Evolutionary conservation across 306 rosid species (phyloP), one percentile per base, ranked within the genome.

Genomic region (Cicer bijugum): DNA sequence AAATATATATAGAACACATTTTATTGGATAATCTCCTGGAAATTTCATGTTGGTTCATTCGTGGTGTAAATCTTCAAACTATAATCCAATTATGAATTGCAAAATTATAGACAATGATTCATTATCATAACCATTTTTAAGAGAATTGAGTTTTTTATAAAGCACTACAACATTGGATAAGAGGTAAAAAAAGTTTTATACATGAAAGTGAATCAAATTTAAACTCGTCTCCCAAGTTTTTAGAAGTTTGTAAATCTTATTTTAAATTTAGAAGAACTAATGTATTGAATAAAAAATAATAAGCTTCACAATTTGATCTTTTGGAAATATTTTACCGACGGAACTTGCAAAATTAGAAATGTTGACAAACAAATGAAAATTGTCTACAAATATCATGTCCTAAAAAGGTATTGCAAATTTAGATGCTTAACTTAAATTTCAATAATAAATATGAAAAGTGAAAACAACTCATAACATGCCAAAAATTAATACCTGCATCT

Each of bases 401-500:
- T n/a, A 61, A 7, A 61, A 12, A 7, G 8, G 6, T 12, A 61
- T 2, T 37, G 2, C 7, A 6, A 6, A 12, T 35, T 10, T 7
- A 58, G 70, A 42, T 1, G 39, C 70, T 42, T 8, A 2, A 10
- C 9, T 44, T 44, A 6, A 45, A 12, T n/a, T 44, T 9, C 28
- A 47, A 23, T 2, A 8, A 8, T 4, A 16, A 10, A 8, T 4
- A 40, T 17, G 17, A 14, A 9, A 14, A 20, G 6, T 39, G 40
- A 15, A 7, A 40, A 40, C 16, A 45, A 16, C 12, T 52, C 12
- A 62, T 14, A 39, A 74, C 17, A 17, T 11, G 2, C 2, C 0
- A 60, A 67, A 42, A 1, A 42, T 3, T 14, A 11, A 14, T 82
- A 82, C 83, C 80, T 68, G 74, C 6, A 76, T 7, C 15, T 63